These are phyloP conservation scores for Amesomyces nigricolor DNA, from an alignment of 2,329 filamentous ascomycete genomes.

Conservation along the genomic window DNA sequence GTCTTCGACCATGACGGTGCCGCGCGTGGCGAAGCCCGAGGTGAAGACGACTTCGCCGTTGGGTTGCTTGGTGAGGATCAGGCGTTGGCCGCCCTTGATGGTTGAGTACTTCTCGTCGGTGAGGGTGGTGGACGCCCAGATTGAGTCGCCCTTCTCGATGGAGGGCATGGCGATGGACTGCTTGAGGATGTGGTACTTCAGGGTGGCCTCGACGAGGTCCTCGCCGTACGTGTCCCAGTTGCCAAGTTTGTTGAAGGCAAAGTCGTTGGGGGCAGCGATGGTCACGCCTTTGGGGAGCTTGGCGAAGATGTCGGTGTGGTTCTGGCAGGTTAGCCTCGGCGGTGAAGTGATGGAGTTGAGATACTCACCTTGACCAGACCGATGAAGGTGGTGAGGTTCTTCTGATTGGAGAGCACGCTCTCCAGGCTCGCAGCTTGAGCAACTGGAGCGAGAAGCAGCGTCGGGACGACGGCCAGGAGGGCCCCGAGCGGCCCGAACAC, in stretches of 20 bases:
- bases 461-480: constrained; percentile 4
- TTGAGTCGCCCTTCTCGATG: constrained; percentile 35
- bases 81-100: constrained; percentile 45
- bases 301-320: constrained; percentile 16
- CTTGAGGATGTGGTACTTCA: constrained; percentile 55
- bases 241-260: constrained; percentile 19
- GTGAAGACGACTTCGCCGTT: constrained; percentile 37
- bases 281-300: constrained; percentile 15
- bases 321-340: not conserved
- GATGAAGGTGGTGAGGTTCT: constrained; percentile 17
- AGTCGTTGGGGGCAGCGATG: constrained; percentile 18
- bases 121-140: constrained; percentile 41
- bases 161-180: constrained; percentile 40
- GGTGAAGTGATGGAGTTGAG: not conserved
- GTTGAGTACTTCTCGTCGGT: constrained; percentile 39
- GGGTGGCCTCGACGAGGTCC: constrained; percentile 3
- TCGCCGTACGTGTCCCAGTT: constrained; percentile 15
- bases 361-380: constrained; percentile 13
- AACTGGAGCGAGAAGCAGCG: not conserved
- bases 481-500: not conserved
- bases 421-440: constrained; percentile 7
- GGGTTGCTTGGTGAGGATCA: constrained; percentile 43
- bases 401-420: constrained; percentile 12
- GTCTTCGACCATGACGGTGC: constrained; percentile 39
- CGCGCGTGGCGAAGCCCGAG: constrained; percentile 39